phyloP scores from a whole-genome alignment of 495 filamentous ascomycete species.

The Astrothelium subdiscretum region DNA sequence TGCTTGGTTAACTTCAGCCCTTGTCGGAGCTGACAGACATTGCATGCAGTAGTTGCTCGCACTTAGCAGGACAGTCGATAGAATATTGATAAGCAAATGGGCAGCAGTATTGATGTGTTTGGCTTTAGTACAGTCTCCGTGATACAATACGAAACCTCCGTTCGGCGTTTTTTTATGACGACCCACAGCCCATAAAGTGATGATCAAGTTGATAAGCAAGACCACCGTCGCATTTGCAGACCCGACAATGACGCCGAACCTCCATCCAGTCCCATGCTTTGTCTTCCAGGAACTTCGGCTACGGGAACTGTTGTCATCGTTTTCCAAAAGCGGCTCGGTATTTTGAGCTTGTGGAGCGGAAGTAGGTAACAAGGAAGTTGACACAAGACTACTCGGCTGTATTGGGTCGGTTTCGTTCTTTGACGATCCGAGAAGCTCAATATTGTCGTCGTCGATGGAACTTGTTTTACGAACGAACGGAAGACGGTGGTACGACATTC shows the following conservation, averaged over 20 bases:
- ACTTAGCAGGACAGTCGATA: slow-evolving; percentile 12
- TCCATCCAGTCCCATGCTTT: not conserved
- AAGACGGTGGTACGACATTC: not conserved
- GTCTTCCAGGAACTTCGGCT: not conserved
- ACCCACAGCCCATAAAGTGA: not conserved
- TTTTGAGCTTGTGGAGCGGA: not conserved
- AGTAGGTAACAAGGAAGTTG: not conserved
- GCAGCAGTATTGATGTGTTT: slow-evolving; percentile 1
- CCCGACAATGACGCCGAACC: not conserved
- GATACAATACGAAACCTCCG: slow-evolving; percentile 2
- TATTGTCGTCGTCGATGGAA: not conserved
- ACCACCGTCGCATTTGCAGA: not conserved
- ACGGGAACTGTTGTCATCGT: not conserved
- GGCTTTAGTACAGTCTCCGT: slow-evolving; percentile 4
- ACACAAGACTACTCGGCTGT: not conserved
- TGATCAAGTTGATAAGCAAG: not conserved
- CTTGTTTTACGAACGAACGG: not conserved
- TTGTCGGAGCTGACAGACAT: slow-evolving; percentile 14
- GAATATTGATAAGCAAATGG: slow-evolving; percentile 11
- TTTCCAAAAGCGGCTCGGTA: not conserved
- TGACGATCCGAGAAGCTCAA: not conserved
- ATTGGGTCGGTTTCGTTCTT: not conserved
- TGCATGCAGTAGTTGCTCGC: slow-evolving; percentile 15
- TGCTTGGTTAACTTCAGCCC: slow-evolving; percentile 15
- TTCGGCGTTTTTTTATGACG: not conserved